phyloP scores from a whole-genome alignment of 805 yeast genomes.

The Kuraishia borneana region DNA sequence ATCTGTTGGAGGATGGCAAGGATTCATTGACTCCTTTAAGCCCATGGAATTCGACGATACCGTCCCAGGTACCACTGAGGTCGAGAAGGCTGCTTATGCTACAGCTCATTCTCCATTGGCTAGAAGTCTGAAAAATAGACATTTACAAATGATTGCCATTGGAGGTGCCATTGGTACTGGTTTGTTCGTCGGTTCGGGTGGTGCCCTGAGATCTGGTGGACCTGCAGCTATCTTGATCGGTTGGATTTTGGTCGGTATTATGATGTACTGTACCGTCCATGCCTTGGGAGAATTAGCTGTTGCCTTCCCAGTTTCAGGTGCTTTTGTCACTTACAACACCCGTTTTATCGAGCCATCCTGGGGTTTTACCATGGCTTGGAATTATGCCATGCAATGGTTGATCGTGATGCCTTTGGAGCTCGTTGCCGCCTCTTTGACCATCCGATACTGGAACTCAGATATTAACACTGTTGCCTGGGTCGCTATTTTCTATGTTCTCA shows the following conservation, averaged over 20 bases:
- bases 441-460: conserved; percentile 33
- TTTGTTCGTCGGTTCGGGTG: conserved; percentile 64
- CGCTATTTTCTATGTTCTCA: conserved; percentile 38
- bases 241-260: conserved; percentile 44
- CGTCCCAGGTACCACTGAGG: conserved; percentile 31
- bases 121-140: conserved; percentile 34
- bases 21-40: conserved; percentile 19
- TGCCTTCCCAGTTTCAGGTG: conserved; percentile 51
- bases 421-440: conserved; percentile 43
- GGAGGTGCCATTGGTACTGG: conserved; percentile 86
- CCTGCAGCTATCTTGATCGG: conserved; percentile 64
- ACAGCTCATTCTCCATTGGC: conserved; percentile 39
- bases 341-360: conserved; percentile 47
- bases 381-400: conserved; percentile 45
- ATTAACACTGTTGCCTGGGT: conserved; percentile 46
- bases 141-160: conserved; percentile 67
- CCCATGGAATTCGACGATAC: conserved; percentile 22
- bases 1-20: conserved; percentile 2
- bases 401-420: conserved; percentile 42
- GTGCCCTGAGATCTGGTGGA: conserved; percentile 54
- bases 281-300: conserved; percentile 56
- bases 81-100: conserved; percentile 33
- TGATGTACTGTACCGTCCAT: conserved; percentile 53
- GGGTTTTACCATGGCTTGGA: conserved; percentile 55
- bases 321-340: conserved; percentile 48